Percentiles rank a stretch among this genome's conserved stretches.
Evolutionary conservation across 2,329 filamentous ascomycete species (phyloP).

Genomic region (Fusarium cyanostomum): DNA sequence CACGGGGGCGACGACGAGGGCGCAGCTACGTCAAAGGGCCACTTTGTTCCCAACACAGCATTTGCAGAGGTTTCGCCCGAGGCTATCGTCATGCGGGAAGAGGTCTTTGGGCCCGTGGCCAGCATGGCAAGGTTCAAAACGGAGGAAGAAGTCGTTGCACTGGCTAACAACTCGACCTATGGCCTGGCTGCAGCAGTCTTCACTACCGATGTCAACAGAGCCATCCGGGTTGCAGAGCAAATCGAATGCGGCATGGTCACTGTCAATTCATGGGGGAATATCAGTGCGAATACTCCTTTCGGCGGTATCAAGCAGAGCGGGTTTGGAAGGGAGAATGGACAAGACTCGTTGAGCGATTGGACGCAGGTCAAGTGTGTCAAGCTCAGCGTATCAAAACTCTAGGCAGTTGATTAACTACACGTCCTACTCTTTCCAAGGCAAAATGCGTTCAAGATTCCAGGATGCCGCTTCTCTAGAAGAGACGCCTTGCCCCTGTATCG

Average conservation of each 20-base stretch:
- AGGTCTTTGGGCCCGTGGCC: slow-evolving; percentile 26
- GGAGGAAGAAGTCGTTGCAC: slow-evolving; percentile 11
- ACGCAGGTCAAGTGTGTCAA: slow-evolving; percentile 45
- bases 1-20: slow-evolving; percentile 21
- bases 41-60: slow-evolving; percentile 46
- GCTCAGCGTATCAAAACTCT: slow-evolving; percentile 32
- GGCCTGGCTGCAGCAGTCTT: slow-evolving; percentile 53
- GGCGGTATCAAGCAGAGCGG: slow-evolving; percentile 49
- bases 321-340: slow-evolving; percentile 46
- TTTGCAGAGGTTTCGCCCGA: slow-evolving; percentile 38
- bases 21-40: slow-evolving; percentile 26
- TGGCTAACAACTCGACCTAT: slow-evolving; percentile 17
- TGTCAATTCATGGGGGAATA: slow-evolving; percentile 56
- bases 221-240: slow-evolving; percentile 26
- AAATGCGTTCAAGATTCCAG: too few species aligned
- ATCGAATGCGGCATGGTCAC: slow-evolving; percentile 74
- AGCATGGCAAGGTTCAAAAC: slow-evolving; percentile 29
- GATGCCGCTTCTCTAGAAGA: too few species aligned
- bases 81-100: slow-evolving; percentile 20
- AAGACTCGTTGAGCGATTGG: slow-evolving; percentile 46
- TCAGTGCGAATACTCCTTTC: slow-evolving; percentile 45
- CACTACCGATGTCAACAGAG: slow-evolving; percentile 56
- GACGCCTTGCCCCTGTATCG: background rate
- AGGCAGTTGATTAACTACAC: background rate
- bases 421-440: too few species aligned